Base-by-base conservation (phyloP, 768 basidiomycete genomes). In the Boletus edulis region DNA sequence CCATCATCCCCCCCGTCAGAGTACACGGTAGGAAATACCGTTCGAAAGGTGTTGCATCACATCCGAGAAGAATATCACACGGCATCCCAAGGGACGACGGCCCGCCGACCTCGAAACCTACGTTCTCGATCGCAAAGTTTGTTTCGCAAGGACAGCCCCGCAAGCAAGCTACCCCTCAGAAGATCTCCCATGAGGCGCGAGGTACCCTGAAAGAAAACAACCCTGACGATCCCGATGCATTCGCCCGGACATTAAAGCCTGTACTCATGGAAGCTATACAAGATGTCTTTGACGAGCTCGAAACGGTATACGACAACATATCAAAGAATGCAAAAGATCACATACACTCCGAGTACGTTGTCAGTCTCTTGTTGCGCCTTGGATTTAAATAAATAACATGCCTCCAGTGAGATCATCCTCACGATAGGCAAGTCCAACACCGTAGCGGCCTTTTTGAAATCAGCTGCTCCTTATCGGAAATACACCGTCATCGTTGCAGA, bases 401-500 rank as follows among this genome's bases (percentile, higher is more conserved):
- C 49, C 6, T 50, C 4, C 64, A 96, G 96, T 61, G 96, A 98
- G 73, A 94, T 98, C 62, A 92, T 99, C 59, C 71, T 96, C 51
- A 96, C 92, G 3, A 81, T 98, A 48, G 94, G 95, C n/a, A 85
- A 89, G 73, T 98, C 97, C 35, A 86, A 80, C 66, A 98, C 96
- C 0, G 93, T 99, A 6, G 94, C 94, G 67, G 81, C 90, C 9
- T 99, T 98, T 75, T 77, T 99, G 42, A 96, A 93, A 72, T 79
- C 92, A 12, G 97, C 94, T 0, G 89, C 87, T 11, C 90, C 90
- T 60, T 82, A 91, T 63, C 81, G 93, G 60, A 96, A 95, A 69
- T 98, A 92, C 67, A 95, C 95, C 27, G 94, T 94, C 49, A 94
- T 99, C 62, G 91, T 98, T 17, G 91, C 94, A 18, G 96, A 98